These are phyloP conservation scores for Sparassis latifolia DNA, from an alignment of 1,284 basidiomycete genomes.

Conservation along the genomic window DNA sequence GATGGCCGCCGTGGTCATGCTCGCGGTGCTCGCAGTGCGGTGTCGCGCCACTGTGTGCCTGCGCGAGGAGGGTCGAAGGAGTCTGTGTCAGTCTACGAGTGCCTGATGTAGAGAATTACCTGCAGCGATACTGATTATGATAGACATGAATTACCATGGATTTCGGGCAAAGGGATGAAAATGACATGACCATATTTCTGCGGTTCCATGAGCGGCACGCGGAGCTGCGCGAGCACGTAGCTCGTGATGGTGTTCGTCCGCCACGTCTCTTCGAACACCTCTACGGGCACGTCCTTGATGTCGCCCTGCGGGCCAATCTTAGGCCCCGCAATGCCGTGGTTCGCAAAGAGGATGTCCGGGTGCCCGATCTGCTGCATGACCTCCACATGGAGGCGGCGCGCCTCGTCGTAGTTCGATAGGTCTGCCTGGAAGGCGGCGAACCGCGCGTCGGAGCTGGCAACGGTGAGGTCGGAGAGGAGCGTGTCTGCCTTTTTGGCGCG, in stretches of 20 bases:
- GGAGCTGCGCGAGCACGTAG: conserved; percentile 40
- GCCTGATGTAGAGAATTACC: no score
- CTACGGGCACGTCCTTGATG: conserved; percentile 34
- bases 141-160: no score
- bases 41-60: no score
- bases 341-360: conserved; percentile 11
- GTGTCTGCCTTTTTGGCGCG: conserved; percentile 23
- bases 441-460: conserved; percentile 10
- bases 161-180: background rate
- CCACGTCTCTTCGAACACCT: conserved; percentile 42
- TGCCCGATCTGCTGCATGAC: conserved; percentile 22
- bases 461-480: conserved; percentile 28
- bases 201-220: conserved; percentile 40
- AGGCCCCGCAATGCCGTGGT: conserved; percentile 33
- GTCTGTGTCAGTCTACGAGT: no score
- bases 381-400: conserved; percentile 30
- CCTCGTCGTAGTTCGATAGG: conserved; percentile 33
- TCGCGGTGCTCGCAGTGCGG: no score
- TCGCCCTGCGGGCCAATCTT: conserved; percentile 35
- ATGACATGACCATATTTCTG: conserved; percentile 40
- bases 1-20: no score
- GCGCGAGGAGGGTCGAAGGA: no score
- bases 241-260: conserved; percentile 36
- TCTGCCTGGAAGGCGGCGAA: conserved; percentile 37
- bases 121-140: no score